A percentile compares a stretch with the other conserved stretches of the same genome.
phyloP scores from a whole-genome alignment of 768 basidiomycete genomes.

The Xerocomellus amylosporus region DNA sequence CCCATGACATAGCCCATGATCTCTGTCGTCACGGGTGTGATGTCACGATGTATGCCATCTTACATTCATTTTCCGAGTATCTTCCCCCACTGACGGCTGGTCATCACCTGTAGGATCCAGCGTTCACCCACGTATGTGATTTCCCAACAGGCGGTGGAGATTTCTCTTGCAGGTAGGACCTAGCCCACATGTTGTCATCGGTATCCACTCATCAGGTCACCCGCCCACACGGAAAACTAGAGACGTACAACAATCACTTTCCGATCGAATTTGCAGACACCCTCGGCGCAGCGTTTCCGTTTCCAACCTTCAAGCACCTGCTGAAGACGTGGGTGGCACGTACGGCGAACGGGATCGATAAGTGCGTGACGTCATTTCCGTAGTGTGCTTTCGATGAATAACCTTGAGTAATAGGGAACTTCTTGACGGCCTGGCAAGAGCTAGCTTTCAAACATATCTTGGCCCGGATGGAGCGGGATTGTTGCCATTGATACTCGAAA shows the following conservation, averaged over 20 bases:
- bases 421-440: slow-evolving; percentile 36
- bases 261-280: slow-evolving; percentile 27
- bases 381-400: not conserved
- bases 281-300: slow-evolving; percentile 23
- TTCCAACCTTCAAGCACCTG: slow-evolving; percentile 16
- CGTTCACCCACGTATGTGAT: slow-evolving; percentile 31
- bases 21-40: slow-evolving; percentile 28
- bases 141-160: slow-evolving; percentile 12
- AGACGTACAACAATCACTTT: slow-evolving; percentile 25
- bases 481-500: slow-evolving; percentile 29
- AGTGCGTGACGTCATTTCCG: slow-evolving; percentile 6
- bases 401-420: slow-evolving; percentile 30
- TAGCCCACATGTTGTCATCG: not conserved
- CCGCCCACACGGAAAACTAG: slow-evolving; percentile 3
- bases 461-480: slow-evolving; percentile 40
- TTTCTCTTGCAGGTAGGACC: slow-evolving; percentile 14
- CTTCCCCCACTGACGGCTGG: slow-evolving; percentile 24
- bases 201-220: not conserved
- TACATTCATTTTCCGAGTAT: slow-evolving; percentile 12
- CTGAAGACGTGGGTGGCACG: not conserved
- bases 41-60: slow-evolving; percentile 24
- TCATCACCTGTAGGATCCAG: slow-evolving; percentile 19
- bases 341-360: slow-evolving; percentile 22
- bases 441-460: slow-evolving; percentile 38
- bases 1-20: slow-evolving; percentile 40